phyloP scores from a whole-genome alignment of 78 protist genomes.

The Dictyostelium citrinum region DNA sequence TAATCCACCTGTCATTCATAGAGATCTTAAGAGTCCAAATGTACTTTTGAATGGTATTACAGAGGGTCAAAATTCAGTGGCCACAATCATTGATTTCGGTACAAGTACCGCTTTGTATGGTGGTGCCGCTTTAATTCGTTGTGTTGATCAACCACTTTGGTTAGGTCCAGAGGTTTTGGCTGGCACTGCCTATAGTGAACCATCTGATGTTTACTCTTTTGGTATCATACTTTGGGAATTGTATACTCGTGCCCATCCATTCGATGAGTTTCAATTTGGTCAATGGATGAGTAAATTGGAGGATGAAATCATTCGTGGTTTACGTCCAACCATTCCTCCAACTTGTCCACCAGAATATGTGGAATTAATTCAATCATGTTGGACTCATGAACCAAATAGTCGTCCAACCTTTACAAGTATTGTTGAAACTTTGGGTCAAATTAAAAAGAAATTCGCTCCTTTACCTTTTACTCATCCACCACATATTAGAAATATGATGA shows the following conservation, averaged over 20 bases:
- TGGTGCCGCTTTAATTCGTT: constrained; percentile 54
- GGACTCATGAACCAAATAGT: constrained; percentile 69
- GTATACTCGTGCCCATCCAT: constrained; percentile 70
- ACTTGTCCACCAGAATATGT: constrained; percentile 64
- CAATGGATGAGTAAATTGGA: constrained; percentile 78
- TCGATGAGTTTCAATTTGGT: constrained; percentile 74
- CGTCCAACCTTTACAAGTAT: constrained; percentile 72
- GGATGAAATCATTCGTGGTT: constrained; percentile 73
- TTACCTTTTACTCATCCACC: constrained; percentile 33
- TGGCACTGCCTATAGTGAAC: constrained; percentile 42
- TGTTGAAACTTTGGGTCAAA: constrained; percentile 20
- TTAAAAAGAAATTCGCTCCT: constrained; percentile 61
- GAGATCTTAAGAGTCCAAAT: constrained; percentile 89
- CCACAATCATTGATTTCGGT: constrained; percentile 56
- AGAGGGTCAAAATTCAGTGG: constrained; percentile 30
- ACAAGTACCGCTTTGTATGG: constrained; percentile 62
- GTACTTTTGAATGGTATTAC: constrained; percentile 64
- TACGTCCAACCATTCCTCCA: constrained; percentile 71
- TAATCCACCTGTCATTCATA: constrained; percentile 83
- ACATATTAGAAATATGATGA: constrained; percentile 33
- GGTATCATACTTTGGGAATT: constrained; percentile 83
- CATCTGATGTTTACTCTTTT: constrained; percentile 76
- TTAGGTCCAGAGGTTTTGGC: constrained; percentile 76
- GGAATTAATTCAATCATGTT: constrained; percentile 60
- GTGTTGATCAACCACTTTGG: constrained; percentile 81